Evolutionary conservation across 2,329 filamentous ascomycete genomes (phyloP).

Genomic region (Penicillium sp.): DNA sequence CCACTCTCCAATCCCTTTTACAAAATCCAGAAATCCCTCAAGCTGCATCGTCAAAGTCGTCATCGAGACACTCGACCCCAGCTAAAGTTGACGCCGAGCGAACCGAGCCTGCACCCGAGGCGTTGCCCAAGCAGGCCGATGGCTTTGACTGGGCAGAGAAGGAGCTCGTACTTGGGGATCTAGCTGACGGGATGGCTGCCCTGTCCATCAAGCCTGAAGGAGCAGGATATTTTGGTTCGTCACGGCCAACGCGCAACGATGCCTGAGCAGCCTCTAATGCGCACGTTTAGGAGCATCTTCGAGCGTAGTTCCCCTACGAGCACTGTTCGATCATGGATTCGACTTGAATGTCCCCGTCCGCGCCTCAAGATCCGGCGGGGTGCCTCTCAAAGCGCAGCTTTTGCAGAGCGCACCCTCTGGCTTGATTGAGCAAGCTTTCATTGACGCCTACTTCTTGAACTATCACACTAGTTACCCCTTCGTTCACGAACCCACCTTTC

Average conservation of each 20-base stretch:
- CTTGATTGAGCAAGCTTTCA: slow-evolving; percentile 36
- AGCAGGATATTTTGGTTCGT: slow-evolving; percentile 35
- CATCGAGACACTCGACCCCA: slow-evolving; percentile 35
- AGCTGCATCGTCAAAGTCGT: slow-evolving; percentile 31
- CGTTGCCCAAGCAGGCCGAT: slow-evolving; percentile 35
- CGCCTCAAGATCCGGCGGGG: slow-evolving; percentile 24
- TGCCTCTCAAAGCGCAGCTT: slow-evolving; percentile 35
- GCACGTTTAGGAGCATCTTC: slow-evolving; percentile 30
- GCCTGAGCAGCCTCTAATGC: neutral
- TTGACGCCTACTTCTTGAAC: slow-evolving; percentile 43
- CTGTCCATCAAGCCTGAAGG: slow-evolving; percentile 37
- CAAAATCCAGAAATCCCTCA: slow-evolving; percentile 32
- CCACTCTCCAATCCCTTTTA: slow-evolving; percentile 33
- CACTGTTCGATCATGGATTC: slow-evolving; percentile 36
- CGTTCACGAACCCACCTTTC: slow-evolving; percentile 44
- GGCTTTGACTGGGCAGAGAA: slow-evolving; percentile 37
- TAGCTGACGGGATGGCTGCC: slow-evolving; percentile 39
- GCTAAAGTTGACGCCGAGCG: slow-evolving; percentile 30
- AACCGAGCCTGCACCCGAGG: slow-evolving; percentile 40
- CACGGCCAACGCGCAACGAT: neutral
- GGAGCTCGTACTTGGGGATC: slow-evolving; percentile 33
- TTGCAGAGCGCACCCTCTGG: slow-evolving; percentile 34
- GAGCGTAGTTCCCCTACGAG: slow-evolving; percentile 36
- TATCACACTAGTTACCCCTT: slow-evolving; percentile 46
- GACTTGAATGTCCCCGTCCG: slow-evolving; percentile 33